Evolutionary conservation across 345 rosid species (phyloP).

Genomic region (Murraya paniculata): DNA sequence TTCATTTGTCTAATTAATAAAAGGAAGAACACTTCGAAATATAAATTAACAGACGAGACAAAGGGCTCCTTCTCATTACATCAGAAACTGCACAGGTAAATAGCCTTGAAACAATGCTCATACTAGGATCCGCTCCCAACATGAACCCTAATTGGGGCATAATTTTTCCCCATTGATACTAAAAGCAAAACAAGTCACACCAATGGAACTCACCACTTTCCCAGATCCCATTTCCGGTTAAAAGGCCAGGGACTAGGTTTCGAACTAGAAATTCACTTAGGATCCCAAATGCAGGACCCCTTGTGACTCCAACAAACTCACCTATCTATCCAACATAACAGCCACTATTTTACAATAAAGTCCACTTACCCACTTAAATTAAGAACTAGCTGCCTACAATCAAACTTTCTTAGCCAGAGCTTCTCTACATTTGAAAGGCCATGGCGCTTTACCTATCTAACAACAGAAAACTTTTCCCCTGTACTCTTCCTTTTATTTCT

Average conservation of each 20-base stretch:
- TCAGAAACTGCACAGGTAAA: constrained; percentile 17
- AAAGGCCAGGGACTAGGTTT: constrained; percentile 35
- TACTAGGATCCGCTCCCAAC: constrained; percentile 54
- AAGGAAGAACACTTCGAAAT: neutral
- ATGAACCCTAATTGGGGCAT: constrained; percentile 35
- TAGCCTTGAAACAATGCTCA: constrained; percentile 13
- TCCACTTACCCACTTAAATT: constrained; percentile 23
- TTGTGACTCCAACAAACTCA: constrained; percentile 36
- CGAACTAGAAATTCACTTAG: constrained; percentile 22
- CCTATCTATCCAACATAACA: constrained; percentile 29
- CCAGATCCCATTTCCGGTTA: constrained; percentile 35
- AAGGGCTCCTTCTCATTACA: neutral
- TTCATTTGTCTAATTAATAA: neutral
- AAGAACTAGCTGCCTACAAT: constrained; percentile 20
- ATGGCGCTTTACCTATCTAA: constrained; percentile 12
- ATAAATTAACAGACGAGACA: neutral
- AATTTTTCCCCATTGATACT: constrained; percentile 17
- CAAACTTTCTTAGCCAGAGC: constrained; percentile 30
- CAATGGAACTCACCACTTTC: constrained; percentile 20
- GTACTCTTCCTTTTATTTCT: constrained; percentile 11
- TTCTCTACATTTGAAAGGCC: constrained; percentile 19
- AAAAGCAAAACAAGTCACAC: constrained; percentile 26
- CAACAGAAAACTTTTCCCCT: constrained; percentile 8
- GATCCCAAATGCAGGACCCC: constrained; percentile 33
- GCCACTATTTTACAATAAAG: constrained; percentile 20